These are phyloP conservation scores for Orbilia brochopaga DNA, from an alignment of 2,329 filamentous ascomycete species.

Conservation along the genomic window DNA sequence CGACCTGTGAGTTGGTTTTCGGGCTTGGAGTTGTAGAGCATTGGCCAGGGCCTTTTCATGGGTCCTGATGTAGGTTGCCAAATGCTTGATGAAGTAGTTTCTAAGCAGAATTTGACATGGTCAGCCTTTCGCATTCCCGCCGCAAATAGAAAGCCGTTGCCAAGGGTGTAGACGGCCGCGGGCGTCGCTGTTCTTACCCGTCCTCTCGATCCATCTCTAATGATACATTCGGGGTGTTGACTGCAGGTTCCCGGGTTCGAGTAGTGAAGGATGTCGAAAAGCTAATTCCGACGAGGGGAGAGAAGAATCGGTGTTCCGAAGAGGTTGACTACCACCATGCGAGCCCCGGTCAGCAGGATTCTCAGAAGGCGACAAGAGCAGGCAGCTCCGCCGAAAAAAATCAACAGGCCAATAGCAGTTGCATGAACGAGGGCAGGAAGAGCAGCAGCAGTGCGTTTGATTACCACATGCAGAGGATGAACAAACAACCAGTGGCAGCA, in stretches of 20 bases:
- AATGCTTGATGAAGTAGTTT: constrained; percentile 78
- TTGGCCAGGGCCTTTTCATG: constrained; percentile 98
- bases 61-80: constrained; percentile 93
- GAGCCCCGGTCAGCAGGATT: background rate
- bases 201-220: constrained; percentile 49
- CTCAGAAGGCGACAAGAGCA: background rate
- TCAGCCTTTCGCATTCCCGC: constrained; percentile 8
- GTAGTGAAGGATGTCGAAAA: constrained; percentile 34
- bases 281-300: constrained; percentile 45
- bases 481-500: too few relatives aligned
- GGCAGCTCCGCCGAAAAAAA: background rate
- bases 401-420: background rate
- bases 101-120: constrained; percentile 32
- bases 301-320: constrained; percentile 9
- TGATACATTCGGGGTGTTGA: constrained; percentile 44
- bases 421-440: background rate
- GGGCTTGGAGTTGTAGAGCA: constrained; percentile 77
- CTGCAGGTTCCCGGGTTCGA: constrained; percentile 3
- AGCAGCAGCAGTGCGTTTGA: background rate
- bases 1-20: constrained; percentile 27
- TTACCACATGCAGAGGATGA: constrained; percentile 10
- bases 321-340: constrained; percentile 13
- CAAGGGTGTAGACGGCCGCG: background rate
- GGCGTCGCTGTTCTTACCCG: constrained; percentile 26
- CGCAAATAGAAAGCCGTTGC: background rate